phyloP scores from a whole-genome alignment of 768 basidiomycete genomes.

The Collybiopsis confluens region DNA sequence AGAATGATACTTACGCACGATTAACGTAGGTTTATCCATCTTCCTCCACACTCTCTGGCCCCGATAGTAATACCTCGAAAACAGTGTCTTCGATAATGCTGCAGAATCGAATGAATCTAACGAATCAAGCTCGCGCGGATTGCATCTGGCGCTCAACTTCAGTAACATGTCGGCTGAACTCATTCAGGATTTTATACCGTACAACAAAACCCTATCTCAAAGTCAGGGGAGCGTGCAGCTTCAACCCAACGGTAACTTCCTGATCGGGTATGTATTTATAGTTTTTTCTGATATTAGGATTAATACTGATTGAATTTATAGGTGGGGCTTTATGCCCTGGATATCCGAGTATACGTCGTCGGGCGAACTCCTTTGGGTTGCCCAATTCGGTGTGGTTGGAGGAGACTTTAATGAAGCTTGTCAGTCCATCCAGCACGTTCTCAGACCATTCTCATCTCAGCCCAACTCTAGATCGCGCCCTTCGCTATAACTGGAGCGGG shows the following conservation, averaged over 20 bases:
- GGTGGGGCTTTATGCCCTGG: slow-evolving; percentile 5
- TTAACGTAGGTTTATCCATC: not conserved
- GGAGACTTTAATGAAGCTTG: slow-evolving; percentile 2
- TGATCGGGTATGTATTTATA: not conserved
- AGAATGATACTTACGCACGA: slow-evolving; percentile 10
- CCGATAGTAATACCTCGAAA: slow-evolving; percentile 4
- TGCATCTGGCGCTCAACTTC: slow-evolving; percentile 4
- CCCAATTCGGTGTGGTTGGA: slow-evolving; percentile 1
- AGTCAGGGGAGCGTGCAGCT: slow-evolving; percentile 9
- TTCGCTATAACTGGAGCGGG: slow-evolving; percentile 11
- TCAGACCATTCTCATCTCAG: not conserved
- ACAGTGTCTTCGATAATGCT: slow-evolving; percentile 6
- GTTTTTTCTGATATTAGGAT: not conserved
- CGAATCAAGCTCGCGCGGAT: slow-evolving; percentile 1
- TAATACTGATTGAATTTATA: not conserved
- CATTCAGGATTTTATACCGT: slow-evolving; percentile 2
- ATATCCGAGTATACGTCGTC: not conserved
- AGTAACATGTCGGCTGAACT: slow-evolving; percentile 2
- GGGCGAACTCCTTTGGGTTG: slow-evolving; percentile 3
- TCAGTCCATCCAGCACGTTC: not conserved
- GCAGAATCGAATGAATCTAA: not conserved
- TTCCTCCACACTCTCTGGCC: not conserved
- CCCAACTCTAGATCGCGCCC: not conserved
- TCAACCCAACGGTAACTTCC: slow-evolving; percentile 6
- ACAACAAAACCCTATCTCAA: not conserved